Evolutionary conservation across 345 rosid genomes (phyloP).

Genomic region (Corchorus capsularis): DNA sequence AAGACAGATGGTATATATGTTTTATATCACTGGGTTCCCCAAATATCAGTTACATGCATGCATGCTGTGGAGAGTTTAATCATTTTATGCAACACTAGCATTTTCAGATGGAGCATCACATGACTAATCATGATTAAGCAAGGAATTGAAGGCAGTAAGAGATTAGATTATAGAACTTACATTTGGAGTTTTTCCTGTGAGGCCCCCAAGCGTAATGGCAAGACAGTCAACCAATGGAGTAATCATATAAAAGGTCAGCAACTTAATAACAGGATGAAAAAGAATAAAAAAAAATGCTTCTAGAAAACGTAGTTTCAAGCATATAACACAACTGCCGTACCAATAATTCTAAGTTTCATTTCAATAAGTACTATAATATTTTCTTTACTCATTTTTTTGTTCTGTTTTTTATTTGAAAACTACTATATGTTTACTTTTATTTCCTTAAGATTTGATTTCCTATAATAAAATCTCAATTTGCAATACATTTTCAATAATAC

Average conservation of each 20-base stretch:
- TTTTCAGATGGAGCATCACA: background rate
- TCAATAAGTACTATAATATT: background rate
- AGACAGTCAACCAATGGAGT: slow-evolving; percentile 14
- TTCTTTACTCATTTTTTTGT: no score
- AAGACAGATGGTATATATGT: no score
- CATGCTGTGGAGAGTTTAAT: background rate
- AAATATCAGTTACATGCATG: slow-evolving; percentile 3
- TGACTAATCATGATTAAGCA: background rate
- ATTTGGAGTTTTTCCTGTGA: slow-evolving; percentile 67
- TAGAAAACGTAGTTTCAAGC: background rate
- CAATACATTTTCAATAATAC: background rate
- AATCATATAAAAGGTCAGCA: slow-evolving; percentile 19
- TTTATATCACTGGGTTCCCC: background rate
- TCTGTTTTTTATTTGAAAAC: background rate
- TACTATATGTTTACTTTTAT: background rate
- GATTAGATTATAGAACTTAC: slow-evolving; percentile 42
- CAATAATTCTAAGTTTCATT: background rate
- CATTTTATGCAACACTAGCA: background rate
- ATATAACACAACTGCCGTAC: background rate
- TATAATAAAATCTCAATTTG: background rate
- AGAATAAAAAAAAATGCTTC: background rate
- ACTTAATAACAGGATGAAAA: slow-evolving; percentile 7
- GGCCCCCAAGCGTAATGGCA: slow-evolving; percentile 24
- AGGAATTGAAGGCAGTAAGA: slow-evolving; percentile 15
- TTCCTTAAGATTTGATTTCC: background rate